Conservation (phyloP, 257 asterid genomes). For the Nicotiana undulata region DNA sequence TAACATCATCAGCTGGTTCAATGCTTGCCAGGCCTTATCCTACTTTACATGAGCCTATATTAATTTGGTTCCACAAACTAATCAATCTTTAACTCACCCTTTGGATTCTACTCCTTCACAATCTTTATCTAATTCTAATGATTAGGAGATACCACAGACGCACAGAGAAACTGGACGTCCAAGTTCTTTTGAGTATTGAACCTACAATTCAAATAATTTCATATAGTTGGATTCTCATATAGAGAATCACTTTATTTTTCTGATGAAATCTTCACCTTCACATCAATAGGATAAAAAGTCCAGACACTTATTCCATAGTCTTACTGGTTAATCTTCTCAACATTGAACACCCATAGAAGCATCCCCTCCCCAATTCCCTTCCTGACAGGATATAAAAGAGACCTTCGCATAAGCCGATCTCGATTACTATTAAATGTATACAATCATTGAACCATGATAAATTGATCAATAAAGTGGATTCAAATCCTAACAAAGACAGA, state of each 20-base stretch:
- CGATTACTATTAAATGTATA: background rate
- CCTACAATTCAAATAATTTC: background rate
- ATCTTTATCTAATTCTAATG: background rate
- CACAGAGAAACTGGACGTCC: background rate
- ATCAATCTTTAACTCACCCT: too few relatives aligned
- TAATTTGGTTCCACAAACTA: too few relatives aligned
- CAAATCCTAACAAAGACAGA: background rate
- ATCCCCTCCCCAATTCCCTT: background rate
- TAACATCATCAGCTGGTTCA: too few relatives aligned
- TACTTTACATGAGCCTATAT: too few relatives aligned
- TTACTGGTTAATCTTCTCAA: background rate
- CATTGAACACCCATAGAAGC: background rate
- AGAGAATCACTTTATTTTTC: background rate
- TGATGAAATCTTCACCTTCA: background rate
- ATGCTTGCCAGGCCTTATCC: too few relatives aligned
- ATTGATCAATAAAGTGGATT: background rate
- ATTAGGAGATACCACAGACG: background rate
- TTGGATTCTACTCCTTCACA: too few relatives aligned
- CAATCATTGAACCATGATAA: background rate
- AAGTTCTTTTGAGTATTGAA: background rate
- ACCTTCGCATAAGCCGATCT: background rate
- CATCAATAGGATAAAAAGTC: background rate
- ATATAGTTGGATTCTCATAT: background rate
- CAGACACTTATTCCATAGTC: background rate
- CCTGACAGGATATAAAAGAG: background rate